phyloP scores from a whole-genome alignment of 495 filamentous ascomycete species.

The Tuber brumale region DNA sequence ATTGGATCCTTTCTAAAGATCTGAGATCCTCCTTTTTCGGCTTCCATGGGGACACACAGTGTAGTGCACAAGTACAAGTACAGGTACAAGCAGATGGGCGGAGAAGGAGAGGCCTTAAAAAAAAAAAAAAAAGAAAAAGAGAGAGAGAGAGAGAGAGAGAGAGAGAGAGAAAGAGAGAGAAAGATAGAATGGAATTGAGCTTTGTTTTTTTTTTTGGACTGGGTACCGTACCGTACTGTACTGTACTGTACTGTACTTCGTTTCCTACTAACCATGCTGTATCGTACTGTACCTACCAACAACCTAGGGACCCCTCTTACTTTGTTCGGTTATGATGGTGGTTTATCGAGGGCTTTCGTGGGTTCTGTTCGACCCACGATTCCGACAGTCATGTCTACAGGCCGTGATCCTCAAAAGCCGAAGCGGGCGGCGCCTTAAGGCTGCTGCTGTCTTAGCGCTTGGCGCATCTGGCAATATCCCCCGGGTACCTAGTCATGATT shows the following conservation, averaged over 20 bases:
- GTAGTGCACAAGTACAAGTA: not conserved
- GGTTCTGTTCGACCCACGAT: not conserved
- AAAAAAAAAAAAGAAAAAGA: not conserved
- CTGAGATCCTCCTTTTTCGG: not conserved
- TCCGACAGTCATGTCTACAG: not conserved
- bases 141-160: too few species aligned
- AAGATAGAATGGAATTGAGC: not conserved
- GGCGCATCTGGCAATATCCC: not conserved
- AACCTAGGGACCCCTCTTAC: not conserved
- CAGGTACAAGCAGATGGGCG: not conserved
- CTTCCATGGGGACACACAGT: not conserved
- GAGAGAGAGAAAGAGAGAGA: not conserved
- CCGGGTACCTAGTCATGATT: not conserved
- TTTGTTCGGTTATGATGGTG: not conserved
- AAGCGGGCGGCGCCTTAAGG: slow-evolving; percentile 1
- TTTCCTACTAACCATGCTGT: not conserved
- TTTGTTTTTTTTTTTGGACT: not conserved
- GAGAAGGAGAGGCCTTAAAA: not conserved
- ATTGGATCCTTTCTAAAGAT: not conserved
- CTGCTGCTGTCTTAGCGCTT: not conserved
- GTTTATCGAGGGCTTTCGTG: not conserved
- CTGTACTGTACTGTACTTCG: not conserved
- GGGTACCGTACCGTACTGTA: not conserved
- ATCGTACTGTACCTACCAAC: not conserved
- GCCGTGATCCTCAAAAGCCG: not conserved